Evolutionary conservation across 352 stramenopile genomes (phyloP).

Genomic region (Pythium oligandrum): DNA sequence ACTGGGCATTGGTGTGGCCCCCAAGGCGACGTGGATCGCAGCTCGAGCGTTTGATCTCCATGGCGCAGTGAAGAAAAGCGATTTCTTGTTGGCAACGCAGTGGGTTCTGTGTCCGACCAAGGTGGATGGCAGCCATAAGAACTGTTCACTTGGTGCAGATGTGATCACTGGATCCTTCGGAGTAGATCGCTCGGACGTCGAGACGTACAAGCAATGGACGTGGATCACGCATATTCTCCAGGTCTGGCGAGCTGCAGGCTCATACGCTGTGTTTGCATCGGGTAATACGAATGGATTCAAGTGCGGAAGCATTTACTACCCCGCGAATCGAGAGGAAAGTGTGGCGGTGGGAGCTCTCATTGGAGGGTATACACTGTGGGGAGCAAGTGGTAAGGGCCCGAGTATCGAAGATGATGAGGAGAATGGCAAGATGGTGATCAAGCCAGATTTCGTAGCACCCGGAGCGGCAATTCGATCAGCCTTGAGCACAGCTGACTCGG

Average conservation of each 20-base stretch:
- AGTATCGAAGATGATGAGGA: conserved; percentile 25
- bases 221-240: conserved; percentile 54
- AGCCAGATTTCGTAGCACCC: conserved; percentile 71
- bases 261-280: conserved; percentile 58
- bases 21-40: conserved; percentile 61
- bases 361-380: conserved; percentile 53
- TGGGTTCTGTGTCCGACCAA: conserved; percentile 67
- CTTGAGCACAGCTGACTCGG: conserved; percentile 45
- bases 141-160: conserved; percentile 59
- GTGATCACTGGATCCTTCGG: conserved; percentile 69
- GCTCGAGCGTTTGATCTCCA: conserved; percentile 58
- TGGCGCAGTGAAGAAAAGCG: conserved; percentile 56
- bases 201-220: conserved; percentile 39
- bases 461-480: conserved; percentile 63
- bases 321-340: conserved; percentile 40
- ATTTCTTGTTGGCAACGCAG: conserved; percentile 60
- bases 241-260: conserved; percentile 41
- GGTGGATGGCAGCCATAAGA: conserved; percentile 28
- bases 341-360: conserved; percentile 63
- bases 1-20: conserved; percentile 53
- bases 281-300: conserved; percentile 72
- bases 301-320: conserved; percentile 67
- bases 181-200: conserved; percentile 37
- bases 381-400: conserved; percentile 63
- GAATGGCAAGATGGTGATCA: conserved; percentile 32